These are phyloP conservation scores for Theobroma cacao DNA, from an alignment of 345 rosid genomes.

Conservation along the genomic window DNA sequence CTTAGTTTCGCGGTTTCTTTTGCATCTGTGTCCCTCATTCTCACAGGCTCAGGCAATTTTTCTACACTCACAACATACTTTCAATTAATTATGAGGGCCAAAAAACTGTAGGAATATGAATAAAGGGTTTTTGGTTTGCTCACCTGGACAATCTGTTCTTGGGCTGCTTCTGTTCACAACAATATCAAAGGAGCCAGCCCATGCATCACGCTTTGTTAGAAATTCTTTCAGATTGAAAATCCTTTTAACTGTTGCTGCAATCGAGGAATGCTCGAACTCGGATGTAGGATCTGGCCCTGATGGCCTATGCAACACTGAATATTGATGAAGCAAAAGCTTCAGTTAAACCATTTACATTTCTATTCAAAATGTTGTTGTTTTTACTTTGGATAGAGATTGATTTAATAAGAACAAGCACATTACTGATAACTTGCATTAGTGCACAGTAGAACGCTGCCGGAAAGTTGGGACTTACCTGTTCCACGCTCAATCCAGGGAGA, in stretches of 20 bases:
- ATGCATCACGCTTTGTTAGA: constrained; percentile 80
- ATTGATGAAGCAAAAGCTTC: neutral
- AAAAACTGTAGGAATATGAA: neutral
- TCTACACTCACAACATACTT: constrained; percentile 27
- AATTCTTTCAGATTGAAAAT: constrained; percentile 72
- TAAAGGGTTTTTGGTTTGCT: neutral
- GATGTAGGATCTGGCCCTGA: constrained; percentile 72
- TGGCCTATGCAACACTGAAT: constrained; percentile 75
- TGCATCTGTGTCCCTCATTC: constrained; percentile 33
- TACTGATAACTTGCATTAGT: too few species aligned
- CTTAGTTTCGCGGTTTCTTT: constrained; percentile 44
- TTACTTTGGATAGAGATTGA: too few species aligned
- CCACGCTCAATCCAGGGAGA: constrained; percentile 90
- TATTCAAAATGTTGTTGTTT: too few species aligned
- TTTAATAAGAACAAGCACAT: neutral
- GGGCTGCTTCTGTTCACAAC: constrained; percentile 57
- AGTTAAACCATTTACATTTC: neutral
- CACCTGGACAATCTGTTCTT: constrained; percentile 81
- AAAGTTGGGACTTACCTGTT: constrained; percentile 42
- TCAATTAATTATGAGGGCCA: neutral
- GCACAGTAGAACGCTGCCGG: neutral
- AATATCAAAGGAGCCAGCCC: constrained; percentile 80
- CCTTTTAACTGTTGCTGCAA: constrained; percentile 75
- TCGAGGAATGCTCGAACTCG: constrained; percentile 83
- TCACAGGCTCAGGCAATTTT: constrained; percentile 44